Evolutionary conservation across 2,329 filamentous ascomycete species (phyloP).

Genomic region (Penicillium sp.): DNA sequence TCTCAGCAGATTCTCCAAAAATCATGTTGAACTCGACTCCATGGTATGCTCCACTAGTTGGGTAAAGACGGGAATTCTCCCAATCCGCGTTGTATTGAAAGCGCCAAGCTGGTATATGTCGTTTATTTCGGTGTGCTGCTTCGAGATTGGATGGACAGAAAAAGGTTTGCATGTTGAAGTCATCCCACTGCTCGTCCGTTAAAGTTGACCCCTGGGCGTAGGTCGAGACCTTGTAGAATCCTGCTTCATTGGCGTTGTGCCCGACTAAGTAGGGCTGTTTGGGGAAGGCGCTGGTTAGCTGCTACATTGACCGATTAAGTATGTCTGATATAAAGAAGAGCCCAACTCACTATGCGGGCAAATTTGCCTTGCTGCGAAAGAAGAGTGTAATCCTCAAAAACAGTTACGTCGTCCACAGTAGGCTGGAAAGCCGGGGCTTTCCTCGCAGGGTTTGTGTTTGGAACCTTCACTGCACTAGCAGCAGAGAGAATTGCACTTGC

Average conservation of each 20-base stretch:
- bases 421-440: constrained; percentile 43
- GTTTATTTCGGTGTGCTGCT: constrained; percentile 34
- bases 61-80: constrained; percentile 50
- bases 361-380: not conserved
- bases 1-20: constrained; percentile 45
- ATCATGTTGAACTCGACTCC: constrained; percentile 51
- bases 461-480: constrained; percentile 36
- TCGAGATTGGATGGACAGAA: constrained; percentile 48
- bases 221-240: constrained; percentile 49
- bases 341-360: not conserved
- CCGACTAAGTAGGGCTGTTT: constrained; percentile 43
- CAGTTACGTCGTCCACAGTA: constrained; percentile 39
- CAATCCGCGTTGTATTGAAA: constrained; percentile 53
- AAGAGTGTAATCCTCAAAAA: constrained; percentile 44
- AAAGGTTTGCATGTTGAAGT: constrained; percentile 48
- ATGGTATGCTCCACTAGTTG: constrained; percentile 51
- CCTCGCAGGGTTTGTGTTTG: constrained; percentile 29
- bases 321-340: not conserved
- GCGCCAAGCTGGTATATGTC: constrained; percentile 43
- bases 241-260: constrained; percentile 49
- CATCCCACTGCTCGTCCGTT: constrained; percentile 38
- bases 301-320: not conserved
- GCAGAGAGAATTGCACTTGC: constrained; percentile 41
- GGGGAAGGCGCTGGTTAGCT: not conserved
- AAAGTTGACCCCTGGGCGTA: constrained; percentile 42